Base-by-base conservation (phyloP, 2,329 filamentous ascomycete genomes). In the Salinomyces thailandicus region DNA sequence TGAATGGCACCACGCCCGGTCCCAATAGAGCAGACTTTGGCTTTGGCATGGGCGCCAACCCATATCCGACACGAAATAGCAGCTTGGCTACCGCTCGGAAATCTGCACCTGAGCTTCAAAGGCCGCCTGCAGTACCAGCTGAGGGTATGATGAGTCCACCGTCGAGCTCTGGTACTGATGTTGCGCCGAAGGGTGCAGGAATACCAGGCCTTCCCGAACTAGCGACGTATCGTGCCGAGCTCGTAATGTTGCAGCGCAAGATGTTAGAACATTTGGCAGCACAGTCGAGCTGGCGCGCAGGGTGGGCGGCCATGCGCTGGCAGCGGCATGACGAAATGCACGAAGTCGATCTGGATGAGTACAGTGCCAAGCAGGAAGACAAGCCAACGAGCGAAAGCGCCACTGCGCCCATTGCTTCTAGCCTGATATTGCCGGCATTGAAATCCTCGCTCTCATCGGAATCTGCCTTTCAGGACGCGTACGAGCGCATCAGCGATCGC, bases 141-240 rank as follows among this genome's bases (percentile, higher is more conserved):
- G 33, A 27, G 22, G 32, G 27, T 24, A 19, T 37, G 12, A 38
- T 42, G 14, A 45, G 41, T 20, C 45, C 47, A 13, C 44, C 44
- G 3, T 39, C 42, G 15, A 46, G 41, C 18, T 38, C 49, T 15
- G 44, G 38, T 9, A 22, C 33, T 2, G 46, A 47, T 3, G 31
- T 18, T 6, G 19, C 28, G n/a, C 32, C 13, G 22, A 17, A 44
- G 16, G 31, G 36, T 3, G 38, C 33, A 12, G 50, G 47, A 13
- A 41, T 54, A 11, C 54, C 59, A 18, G 54, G 89, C 0, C 65
- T 87, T 1, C 82, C 93, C 53, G 82, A 93, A 37, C 67, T 96
- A 16, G 84, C 87, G 22, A 83, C 84, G 30, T 77, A 78, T 42
- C 73, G 89, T 50, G 89, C 85, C 5, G 85, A 94, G 52, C 69